Percentiles rank a stretch among this genome's conserved stretches.
phyloP scores from a whole-genome alignment of 768 basidiomycete genomes.

The Butyriboletus loyo region DNA sequence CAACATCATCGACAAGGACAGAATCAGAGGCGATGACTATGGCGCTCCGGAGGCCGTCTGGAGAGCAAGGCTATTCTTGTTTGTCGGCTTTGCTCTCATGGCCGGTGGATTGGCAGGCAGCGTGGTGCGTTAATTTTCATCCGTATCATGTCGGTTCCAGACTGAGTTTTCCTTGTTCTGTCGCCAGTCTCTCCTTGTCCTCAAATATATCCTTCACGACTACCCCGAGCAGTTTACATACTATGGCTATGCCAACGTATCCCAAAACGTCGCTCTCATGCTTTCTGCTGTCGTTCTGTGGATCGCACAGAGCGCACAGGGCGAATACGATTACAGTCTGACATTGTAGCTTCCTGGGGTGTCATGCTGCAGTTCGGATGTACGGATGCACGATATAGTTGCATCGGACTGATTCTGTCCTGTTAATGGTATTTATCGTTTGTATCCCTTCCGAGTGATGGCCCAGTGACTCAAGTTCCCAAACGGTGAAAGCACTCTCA shows the following conservation, averaged over 20 bases:
- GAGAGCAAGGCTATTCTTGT: slow-evolving; percentile 86
- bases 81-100: slow-evolving; percentile 96
- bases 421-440: slow-evolving; percentile 7
- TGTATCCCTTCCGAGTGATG: slow-evolving; percentile 6
- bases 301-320: slow-evolving; percentile 82
- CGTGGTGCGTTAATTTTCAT: slow-evolving; percentile 57
- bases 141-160: background rate
- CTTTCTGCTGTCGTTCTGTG: slow-evolving; percentile 85
- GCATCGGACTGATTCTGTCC: background rate
- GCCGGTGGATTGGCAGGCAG: slow-evolving; percentile 98
- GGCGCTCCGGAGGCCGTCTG: slow-evolving; percentile 85
- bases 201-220: slow-evolving; percentile 81
- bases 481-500: background rate
- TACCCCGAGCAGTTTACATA: slow-evolving; percentile 78
- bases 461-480: background rate
- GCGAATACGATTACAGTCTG: slow-evolving; percentile 93
- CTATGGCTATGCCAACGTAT: slow-evolving; percentile 95
- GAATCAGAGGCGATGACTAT: slow-evolving; percentile 76
- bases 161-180: background rate
- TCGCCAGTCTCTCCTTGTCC: slow-evolving; percentile 73
- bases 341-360: slow-evolving; percentile 44
- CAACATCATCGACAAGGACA: slow-evolving; percentile 93
- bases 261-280: slow-evolving; percentile 85
- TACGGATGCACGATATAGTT: slow-evolving; percentile 1
- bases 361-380: background rate